phyloP scores from a whole-genome alignment of 2,329 filamentous ascomycete species.

The Neonectria ditissima region DNA sequence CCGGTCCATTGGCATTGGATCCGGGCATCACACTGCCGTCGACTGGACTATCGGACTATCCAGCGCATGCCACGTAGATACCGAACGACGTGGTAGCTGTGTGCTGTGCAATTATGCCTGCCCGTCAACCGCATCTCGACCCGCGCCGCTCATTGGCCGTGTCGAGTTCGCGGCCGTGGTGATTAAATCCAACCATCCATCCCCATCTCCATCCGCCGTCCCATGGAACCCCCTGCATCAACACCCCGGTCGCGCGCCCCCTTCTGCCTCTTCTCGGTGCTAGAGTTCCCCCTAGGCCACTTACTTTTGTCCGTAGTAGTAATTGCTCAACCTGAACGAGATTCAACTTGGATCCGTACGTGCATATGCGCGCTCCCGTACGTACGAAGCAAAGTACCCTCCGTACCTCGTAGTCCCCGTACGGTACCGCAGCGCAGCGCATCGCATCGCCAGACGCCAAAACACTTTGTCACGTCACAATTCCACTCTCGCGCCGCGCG shows the following conservation, averaged over 20 bases:
- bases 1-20: background rate
- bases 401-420: background rate
- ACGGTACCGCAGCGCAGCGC: slow-evolving; percentile 28
- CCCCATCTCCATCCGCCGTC: background rate
- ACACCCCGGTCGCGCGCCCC: slow-evolving; percentile 33
- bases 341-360: slow-evolving; percentile 5
- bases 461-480: slow-evolving; percentile 46
- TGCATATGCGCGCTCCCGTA: slow-evolving; percentile 25
- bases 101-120: background rate
- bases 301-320: slow-evolving; percentile 21
- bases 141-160: background rate
- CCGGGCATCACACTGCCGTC: background rate
- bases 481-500: slow-evolving; percentile 29
- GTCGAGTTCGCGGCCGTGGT: slow-evolving; percentile 27
- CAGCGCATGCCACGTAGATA: background rate
- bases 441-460: slow-evolving; percentile 25
- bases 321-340: slow-evolving; percentile 9
- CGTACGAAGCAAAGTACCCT: background rate
- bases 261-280: slow-evolving; percentile 21
- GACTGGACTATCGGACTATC: too few relatives aligned
- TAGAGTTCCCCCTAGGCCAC: slow-evolving; percentile 6
- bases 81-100: background rate
- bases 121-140: background rate
- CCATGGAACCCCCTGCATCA: slow-evolving; percentile 40
- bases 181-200: slow-evolving; percentile 32